Evolutionary conservation across 164 flowering plant genomes (phyloP), one percentile per base, ranked within the genome.

Genomic region (Platanus orientalis): DNA sequence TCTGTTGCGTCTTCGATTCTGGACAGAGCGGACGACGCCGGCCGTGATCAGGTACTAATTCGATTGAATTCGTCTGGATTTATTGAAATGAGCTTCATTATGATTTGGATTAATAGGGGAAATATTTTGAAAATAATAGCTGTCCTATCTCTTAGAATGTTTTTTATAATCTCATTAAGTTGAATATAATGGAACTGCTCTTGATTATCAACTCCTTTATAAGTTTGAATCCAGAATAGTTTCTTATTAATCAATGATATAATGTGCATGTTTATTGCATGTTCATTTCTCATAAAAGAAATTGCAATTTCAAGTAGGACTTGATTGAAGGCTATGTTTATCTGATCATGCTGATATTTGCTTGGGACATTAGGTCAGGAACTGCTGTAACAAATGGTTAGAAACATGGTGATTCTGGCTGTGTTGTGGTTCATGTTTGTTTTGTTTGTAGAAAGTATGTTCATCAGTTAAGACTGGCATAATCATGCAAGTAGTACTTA

Each of bases 1-100:
- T 81, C 86, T 1, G 88, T 80, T 26, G 90, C 90, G 4, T 76
- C 84, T 0, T 73, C 88, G 13, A 75, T 87, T 64, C 87, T 78
- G 59, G 90, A 89, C 51, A 75, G 84, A 63, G 90, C 80, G 21
- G 74, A 55, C 59, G 86, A 75, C 61, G 45, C 72, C 30, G 17
- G 51, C 57, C 77, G 70, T 63, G 85, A 83, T 80, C 87, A 81
- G 86, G 96, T 87, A 73, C 23, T 54, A 12, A 11, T 45, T n/a
- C n/a, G n/a, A n/a, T n/a, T n/a, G n/a, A n/a, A n/a, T n/a, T n/a
- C n/a, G n/a, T n/a, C n/a, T n/a, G n/a, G n/a, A n/a, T n/a, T n/a
- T n/a, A n/a, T n/a, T n/a, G n/a, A n/a, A n/a, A n/a, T n/a, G n/a
- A n/a, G n/a, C n/a, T n/a, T n/a, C n/a, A n/a, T n/a, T n/a, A n/a